phyloP scores from a whole-genome alignment of 2,329 filamentous ascomycete species.

The Graphilbum fragrans region DNA sequence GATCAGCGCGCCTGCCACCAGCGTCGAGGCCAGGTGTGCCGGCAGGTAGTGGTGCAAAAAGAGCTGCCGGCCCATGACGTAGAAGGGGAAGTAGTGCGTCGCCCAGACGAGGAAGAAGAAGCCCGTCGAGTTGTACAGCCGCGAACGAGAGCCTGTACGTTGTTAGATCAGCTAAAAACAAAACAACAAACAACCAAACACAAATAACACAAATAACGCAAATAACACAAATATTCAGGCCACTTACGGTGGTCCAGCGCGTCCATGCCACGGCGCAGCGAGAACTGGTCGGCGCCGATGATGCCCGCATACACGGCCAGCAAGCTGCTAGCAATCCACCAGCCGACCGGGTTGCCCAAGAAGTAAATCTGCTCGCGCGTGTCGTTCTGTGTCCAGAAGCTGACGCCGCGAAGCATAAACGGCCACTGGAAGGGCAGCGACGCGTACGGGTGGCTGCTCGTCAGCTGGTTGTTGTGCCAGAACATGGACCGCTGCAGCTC shows the following conservation, averaged over 20 bases:
- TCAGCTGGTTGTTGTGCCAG: slow-evolving; percentile 97
- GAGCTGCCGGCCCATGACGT: slow-evolving; percentile 92
- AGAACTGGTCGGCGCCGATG: slow-evolving; percentile 83
- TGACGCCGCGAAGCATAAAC: slow-evolving; percentile 91
- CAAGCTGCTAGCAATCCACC: slow-evolving; percentile 91
- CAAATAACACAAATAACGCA: background rate
- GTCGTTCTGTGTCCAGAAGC: slow-evolving; percentile 97
- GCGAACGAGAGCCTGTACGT: slow-evolving; percentile 65
- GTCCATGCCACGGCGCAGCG: slow-evolving; percentile 83
- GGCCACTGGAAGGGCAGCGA: slow-evolving; percentile 96
- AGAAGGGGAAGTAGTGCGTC: slow-evolving; percentile 95
- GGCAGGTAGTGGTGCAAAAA: slow-evolving; percentile 98
- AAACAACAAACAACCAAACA: background rate
- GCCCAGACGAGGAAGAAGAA: slow-evolving; percentile 99
- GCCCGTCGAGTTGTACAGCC: slow-evolving; percentile 94
- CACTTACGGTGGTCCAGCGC: slow-evolving; percentile 84
- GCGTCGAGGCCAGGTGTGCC: slow-evolving; percentile 77
- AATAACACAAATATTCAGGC: background rate
- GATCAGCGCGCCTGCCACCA: slow-evolving; percentile 82
- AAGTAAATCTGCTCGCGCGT: slow-evolving; percentile 98
- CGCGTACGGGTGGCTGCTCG: slow-evolving; percentile 91
- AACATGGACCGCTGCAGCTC: slow-evolving; percentile 98
- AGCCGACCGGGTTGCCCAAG: slow-evolving; percentile 89
- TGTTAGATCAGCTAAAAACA: background rate
- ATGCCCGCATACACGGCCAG: slow-evolving; percentile 91